Evolutionary conservation across 768 basidiomycete species (phyloP).

Genomic region (Gymnopilus dilepis): DNA sequence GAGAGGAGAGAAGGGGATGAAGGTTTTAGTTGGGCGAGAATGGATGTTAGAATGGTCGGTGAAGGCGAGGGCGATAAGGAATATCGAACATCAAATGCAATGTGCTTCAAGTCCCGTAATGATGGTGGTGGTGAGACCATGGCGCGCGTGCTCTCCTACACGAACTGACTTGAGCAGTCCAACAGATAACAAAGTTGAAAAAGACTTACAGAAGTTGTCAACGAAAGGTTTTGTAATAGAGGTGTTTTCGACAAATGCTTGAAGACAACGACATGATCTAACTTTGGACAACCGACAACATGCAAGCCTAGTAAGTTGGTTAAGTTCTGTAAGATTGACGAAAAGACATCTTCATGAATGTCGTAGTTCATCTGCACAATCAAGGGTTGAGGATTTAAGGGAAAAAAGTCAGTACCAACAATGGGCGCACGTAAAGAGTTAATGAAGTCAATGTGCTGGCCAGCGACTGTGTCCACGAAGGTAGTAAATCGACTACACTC

Average conservation of each 20-base stretch:
- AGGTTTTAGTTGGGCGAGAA: slow-evolving; percentile 38
- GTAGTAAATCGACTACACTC: slow-evolving; percentile 63
- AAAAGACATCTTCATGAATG: slow-evolving; percentile 57
- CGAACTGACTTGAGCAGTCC: slow-evolving; percentile 4
- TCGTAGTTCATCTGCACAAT: slow-evolving; percentile 56
- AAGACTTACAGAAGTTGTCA: slow-evolving; percentile 60
- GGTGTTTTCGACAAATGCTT: slow-evolving; percentile 53
- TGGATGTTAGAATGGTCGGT: slow-evolving; percentile 32
- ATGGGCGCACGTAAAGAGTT: slow-evolving; percentile 60
- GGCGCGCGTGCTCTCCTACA: slow-evolving; percentile 42
- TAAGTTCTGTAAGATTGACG: slow-evolving; percentile 50
- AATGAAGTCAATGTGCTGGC: slow-evolving; percentile 53
- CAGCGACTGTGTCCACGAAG: slow-evolving; percentile 56
- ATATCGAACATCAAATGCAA: slow-evolving; percentile 57
- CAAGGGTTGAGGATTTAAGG: too few relatives aligned
- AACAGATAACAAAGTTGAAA: background rate
- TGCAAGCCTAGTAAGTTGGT: slow-evolving; percentile 64
- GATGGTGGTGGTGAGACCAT: slow-evolving; percentile 35
- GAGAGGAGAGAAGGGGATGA: slow-evolving; percentile 40
- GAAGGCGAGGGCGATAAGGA: slow-evolving; percentile 35
- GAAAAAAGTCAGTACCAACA: background rate
- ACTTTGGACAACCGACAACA: slow-evolving; percentile 61
- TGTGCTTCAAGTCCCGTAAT: slow-evolving; percentile 49
- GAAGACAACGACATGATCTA: slow-evolving; percentile 58
- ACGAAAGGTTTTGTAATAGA: slow-evolving; percentile 60